Evolutionary conservation across 441 rosid genomes (phyloP).

Genomic region (Macaranga tanarius): DNA sequence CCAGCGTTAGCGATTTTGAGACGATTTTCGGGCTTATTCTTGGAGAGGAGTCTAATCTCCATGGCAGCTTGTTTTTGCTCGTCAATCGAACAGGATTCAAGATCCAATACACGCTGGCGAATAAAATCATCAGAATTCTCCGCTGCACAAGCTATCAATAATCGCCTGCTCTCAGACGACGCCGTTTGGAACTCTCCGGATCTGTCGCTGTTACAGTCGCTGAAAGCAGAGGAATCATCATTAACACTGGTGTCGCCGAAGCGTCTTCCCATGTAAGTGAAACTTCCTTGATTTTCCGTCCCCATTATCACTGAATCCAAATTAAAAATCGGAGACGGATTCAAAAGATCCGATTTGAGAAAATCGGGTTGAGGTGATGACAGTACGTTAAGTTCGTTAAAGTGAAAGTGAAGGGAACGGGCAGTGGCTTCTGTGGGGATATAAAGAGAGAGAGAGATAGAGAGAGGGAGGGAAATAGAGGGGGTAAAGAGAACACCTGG

Average conservation of each 20-base stretch:
- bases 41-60: conserved; percentile 90
- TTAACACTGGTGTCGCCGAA: conserved; percentile 39
- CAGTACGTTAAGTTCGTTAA: neutral
- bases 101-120: conserved; percentile 61
- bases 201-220: conserved; percentile 91
- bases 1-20: conserved; percentile 79
- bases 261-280: conserved; percentile 47
- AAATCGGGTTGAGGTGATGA: neutral
- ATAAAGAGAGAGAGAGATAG: neutral
- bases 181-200: conserved; percentile 76
- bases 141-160: conserved; percentile 60
- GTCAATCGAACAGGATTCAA: conserved; percentile 67
- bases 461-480: neutral
- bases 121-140: conserved; percentile 82
- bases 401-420: neutral
- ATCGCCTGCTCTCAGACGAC: conserved; percentile 60
- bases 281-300: conserved; percentile 34
- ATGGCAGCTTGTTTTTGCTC: conserved; percentile 91
- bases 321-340: neutral
- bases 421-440: neutral
- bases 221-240: conserved; percentile 70
- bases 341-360: neutral
- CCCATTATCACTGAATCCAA: conserved; percentile 41
- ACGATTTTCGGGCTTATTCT: conserved; percentile 81
- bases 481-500: conserved; percentile 25